Evolutionary conservation across 306 rosid genomes (phyloP).

Genomic region (Leucaena leucocephala): DNA sequence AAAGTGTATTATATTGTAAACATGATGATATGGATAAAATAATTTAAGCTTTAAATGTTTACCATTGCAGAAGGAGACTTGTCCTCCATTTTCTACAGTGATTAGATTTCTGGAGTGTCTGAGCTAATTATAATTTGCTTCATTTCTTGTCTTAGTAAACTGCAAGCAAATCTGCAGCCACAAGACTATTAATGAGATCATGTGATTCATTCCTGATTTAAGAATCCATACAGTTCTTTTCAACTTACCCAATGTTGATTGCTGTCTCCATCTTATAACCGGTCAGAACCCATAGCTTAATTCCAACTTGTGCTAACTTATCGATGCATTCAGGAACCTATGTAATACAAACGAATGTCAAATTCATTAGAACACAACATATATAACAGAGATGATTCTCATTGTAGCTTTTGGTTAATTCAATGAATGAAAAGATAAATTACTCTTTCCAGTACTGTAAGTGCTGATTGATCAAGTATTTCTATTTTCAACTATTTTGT

Average conservation of each 20-base stretch:
- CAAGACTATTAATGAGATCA: not conserved
- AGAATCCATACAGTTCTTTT: not conserved
- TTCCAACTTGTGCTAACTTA: conserved; percentile 83
- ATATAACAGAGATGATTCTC: not conserved
- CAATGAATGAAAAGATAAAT: not conserved
- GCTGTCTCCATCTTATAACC: conserved; percentile 89
- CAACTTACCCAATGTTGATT: conserved; percentile 65
- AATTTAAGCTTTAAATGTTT: not conserved
- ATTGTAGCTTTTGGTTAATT: not conserved
- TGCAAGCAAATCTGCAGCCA: conserved; percentile 66
- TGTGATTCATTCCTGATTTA: not conserved
- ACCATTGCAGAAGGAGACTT: conserved; percentile 49
- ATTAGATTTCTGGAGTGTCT: conserved; percentile 60
- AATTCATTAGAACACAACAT: not conserved
- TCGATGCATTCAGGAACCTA: conserved; percentile 85
- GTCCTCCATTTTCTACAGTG: conserved; percentile 57
- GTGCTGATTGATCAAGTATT: not conserved
- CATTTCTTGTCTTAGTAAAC: conserved; percentile 80
- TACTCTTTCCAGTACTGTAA: not conserved
- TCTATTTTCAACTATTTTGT: not conserved
- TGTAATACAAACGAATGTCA: conserved; percentile 17
- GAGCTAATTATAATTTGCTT: conserved; percentile 66
- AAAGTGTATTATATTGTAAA: not conserved
- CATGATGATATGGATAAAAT: not conserved
- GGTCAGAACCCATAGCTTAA: conserved; percentile 79